These are phyloP conservation scores for Sordariomycetes sp. DNA, from an alignment of 2,329 filamentous ascomycete genomes.

Conservation along the genomic window DNA sequence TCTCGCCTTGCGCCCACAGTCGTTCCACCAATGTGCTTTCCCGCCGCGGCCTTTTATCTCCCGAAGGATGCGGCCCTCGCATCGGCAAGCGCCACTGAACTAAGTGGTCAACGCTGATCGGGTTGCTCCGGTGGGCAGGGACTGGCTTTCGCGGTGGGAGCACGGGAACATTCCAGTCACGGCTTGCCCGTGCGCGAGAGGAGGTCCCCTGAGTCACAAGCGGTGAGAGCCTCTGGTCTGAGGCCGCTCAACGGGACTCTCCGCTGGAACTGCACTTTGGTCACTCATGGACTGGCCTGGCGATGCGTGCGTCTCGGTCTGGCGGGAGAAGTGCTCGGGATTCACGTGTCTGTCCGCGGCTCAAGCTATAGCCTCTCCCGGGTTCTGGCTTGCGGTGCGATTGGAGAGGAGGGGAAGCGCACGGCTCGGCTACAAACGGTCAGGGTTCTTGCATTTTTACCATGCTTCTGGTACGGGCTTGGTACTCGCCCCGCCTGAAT, in stretches of 20 bases:
- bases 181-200: slow-evolving; percentile 34
- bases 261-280: slow-evolving; percentile 51
- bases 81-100: slow-evolving; percentile 29
- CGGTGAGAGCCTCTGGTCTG: slow-evolving; percentile 60
- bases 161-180: slow-evolving; percentile 41
- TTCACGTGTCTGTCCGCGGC: slow-evolving; percentile 3
- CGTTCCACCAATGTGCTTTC: slow-evolving; percentile 25
- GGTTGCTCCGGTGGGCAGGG: slow-evolving; percentile 28
- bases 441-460: slow-evolving; percentile 26
- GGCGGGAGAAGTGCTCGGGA: slow-evolving; percentile 11
- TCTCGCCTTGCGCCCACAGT: slow-evolving; percentile 56
- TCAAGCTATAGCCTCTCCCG: not conserved
- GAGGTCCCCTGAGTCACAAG: slow-evolving; percentile 53
- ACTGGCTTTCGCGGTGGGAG: slow-evolving; percentile 10
- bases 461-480: slow-evolving; percentile 6
- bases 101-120: slow-evolving; percentile 27
- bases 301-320: slow-evolving; percentile 12
- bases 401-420: slow-evolving; percentile 11
- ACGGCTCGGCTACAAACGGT: slow-evolving; percentile 30
- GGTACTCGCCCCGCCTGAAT: slow-evolving; percentile 20
- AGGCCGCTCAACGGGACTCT: slow-evolving; percentile 62
- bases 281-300: slow-evolving; percentile 24
- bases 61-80: slow-evolving; percentile 12
- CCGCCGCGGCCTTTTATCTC: slow-evolving; percentile 42
- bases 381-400: slow-evolving; percentile 8